Base-by-base conservation (phyloP, 2,329 filamentous ascomycete genomes). In the Ceratocystis ficicola region DNA sequence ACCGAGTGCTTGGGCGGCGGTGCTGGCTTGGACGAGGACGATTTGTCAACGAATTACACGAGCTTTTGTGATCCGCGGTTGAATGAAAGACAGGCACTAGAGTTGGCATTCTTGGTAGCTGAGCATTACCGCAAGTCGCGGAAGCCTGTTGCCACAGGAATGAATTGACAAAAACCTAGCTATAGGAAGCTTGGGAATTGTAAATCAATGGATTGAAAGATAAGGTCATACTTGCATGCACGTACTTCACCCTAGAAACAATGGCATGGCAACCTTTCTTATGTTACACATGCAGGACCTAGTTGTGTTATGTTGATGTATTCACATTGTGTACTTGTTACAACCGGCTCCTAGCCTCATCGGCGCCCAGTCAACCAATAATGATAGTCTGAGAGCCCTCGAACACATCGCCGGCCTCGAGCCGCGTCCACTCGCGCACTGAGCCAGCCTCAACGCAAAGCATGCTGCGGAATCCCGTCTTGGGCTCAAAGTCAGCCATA, bases 61-160 rank as follows among this genome's bases (percentile, higher is more conserved):
- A 95, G 88, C 46, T 97, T 93, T 79, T 99, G 94, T 75, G 94
- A 99, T 74, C 94, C 94, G 4, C 79, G 94, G 28, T 78, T 99
- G 70, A 99, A 99, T 73, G 94, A 97, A 81, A 96, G 97, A 78
- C 94, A 99, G 79, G 92, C 94, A 0, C 81, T 99, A 15, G 94
- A 99, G 78, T 76, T 97, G 74, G 92, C 94, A 0, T 99, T 99
- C 75, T 76, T 97, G 72, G 87, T 99, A 61, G 94, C 94, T 0
- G 90, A 90, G 4, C 89, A 92, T 72, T 94, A 80, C 69, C 77
- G 81, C 1, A 73, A 74, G 63, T 73, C 77, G 67, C 69, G 72
- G 25, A 71, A 61, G 44, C 25, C 55, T 30, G n/a, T 5, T 3
- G 28, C 20, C 20, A 3, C 25, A 59, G 55, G 15, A n/a, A 41